Base-by-base conservation (phyloP, 495 filamentous ascomycete species). In the Neurospora africana region DNA sequence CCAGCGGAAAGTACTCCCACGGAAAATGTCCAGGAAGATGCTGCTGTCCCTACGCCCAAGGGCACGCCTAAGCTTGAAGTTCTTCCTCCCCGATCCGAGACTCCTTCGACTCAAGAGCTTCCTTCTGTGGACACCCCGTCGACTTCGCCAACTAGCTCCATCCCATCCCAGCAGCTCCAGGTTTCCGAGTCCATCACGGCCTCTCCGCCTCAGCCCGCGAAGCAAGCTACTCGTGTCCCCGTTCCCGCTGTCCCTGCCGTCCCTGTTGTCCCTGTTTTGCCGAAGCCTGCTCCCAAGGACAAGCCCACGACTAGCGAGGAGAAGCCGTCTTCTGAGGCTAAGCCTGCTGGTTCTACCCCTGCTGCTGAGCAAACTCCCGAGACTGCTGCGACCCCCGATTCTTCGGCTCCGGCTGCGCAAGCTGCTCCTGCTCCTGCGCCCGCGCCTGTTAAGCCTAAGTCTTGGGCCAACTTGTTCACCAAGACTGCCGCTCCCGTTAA, bases 381-480 rank as follows among this genome's bases (percentile, higher is more conserved):
- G 19, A 77, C 77, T 9, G 70, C 79, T 33, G 74, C 75, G 2
- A 9, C 75, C 6, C 70, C 79, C 17, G 72, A 68, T 4, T 19
- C 75, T 30, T n/a, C 78, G 30, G 5, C 76, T n/a, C 72, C 74
- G 19, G 79, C 83, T 73, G 71, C 77, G 19, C 76, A 82, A 40
- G 72, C 75, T 11, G 79, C 84, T 11, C 77, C 85, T 68, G 73
- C 83, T 7, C 72, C 75, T 7, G 79, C 84, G 17, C 77, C 85
- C 58, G 79, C 80, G 27, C 78, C 86, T 37, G 73, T 82, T 4
- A 83, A 81, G 58, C 90, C 91, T 4, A 93, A 92, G 78, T 89
- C 90, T 5, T 96, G 93, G 93, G 89, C 92, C 11, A 91, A 91
- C 65, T 81, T 96, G 21, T 89, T 95, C 53, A 82, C 89, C 44